These are phyloP conservation scores for Dictyostelium intermedium DNA, from an alignment of 78 protist species.

Conservation along the genomic window DNA sequence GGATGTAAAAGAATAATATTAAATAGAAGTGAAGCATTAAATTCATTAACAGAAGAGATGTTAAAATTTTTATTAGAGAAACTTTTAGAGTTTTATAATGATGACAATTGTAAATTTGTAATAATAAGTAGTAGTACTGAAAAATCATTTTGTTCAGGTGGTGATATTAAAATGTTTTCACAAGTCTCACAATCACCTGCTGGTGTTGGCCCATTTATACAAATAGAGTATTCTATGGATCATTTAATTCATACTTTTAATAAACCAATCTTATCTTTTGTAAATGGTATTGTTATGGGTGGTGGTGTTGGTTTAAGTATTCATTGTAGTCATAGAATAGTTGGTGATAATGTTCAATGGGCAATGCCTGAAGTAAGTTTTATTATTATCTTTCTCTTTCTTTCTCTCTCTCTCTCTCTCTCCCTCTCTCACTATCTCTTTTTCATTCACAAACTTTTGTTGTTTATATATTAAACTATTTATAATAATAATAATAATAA, in stretches of 20 bases:
- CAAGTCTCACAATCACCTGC: background rate
- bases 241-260: conserved; percentile 37
- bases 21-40: conserved; percentile 51
- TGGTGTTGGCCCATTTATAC: background rate
- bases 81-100: background rate
- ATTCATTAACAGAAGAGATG: conserved; percentile 38
- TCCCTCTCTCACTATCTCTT: too few species aligned
- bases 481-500: too few species aligned
- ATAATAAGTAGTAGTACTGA: background rate
- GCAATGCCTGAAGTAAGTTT: conserved; percentile 67
- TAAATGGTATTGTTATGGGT: conserved; percentile 76
- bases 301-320: conserved; percentile 70
- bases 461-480: too few species aligned
- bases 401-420: too few species aligned
- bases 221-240: conserved; percentile 35
- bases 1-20: conserved; percentile 35
- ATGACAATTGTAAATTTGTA: conserved; percentile 15
- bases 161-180: conserved; percentile 40
- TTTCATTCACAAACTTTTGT: too few species aligned
- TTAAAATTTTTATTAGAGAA: background rate
- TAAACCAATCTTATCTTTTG: conserved; percentile 51
- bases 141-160: conserved; percentile 60
- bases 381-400: too few species aligned
- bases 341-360: conserved; percentile 45
- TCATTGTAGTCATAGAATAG: conserved; percentile 17